Percentiles rank a stretch among this genome's conserved stretches.
phyloP scores from a whole-genome alignment of 2,329 filamentous ascomycete species.

The Epichloe scottii region DNA sequence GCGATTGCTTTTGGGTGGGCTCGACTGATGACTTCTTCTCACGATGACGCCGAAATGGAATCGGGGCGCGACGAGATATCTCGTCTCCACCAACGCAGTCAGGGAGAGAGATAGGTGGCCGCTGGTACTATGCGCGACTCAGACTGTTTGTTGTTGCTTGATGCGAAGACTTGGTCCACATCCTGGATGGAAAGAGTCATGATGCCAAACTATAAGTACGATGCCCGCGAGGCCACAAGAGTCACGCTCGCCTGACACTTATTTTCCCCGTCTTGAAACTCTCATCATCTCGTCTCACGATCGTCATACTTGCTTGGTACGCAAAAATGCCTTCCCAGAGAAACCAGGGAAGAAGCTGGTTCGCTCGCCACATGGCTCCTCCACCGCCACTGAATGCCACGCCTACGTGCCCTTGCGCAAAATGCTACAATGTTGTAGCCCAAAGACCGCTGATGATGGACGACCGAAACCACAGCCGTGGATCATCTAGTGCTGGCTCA shows the following conservation, averaged over 20 bases:
- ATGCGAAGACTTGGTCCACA: neutral
- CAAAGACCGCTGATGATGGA: neutral
- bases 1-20: neutral
- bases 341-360: slow-evolving; percentile 23
- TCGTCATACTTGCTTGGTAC: no score
- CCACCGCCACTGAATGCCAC: slow-evolving; percentile 23
- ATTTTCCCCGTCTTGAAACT: no score
- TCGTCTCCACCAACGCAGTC: neutral
- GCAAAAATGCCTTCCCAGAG: slow-evolving; percentile 18
- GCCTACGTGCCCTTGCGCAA: slow-evolving; percentile 23
- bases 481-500: neutral
- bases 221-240: neutral
- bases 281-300: no score
- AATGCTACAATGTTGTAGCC: slow-evolving; percentile 9
- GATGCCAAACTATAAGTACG: neutral
- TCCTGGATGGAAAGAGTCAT: neutral
- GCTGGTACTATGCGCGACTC: neutral
- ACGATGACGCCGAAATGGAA: neutral
- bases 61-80: no score
- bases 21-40: neutral
- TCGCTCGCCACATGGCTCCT: slow-evolving; percentile 27
- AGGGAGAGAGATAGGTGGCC: neutral
- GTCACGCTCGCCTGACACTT: no score
- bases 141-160: neutral
- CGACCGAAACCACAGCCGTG: no score